A percentile compares a stretch with the other conserved stretches of the same genome.
These are phyloP conservation scores for Trypanosoma cruzi DNA, from an alignment of 208 protist genomes.

Conservation along the genomic window DNA sequence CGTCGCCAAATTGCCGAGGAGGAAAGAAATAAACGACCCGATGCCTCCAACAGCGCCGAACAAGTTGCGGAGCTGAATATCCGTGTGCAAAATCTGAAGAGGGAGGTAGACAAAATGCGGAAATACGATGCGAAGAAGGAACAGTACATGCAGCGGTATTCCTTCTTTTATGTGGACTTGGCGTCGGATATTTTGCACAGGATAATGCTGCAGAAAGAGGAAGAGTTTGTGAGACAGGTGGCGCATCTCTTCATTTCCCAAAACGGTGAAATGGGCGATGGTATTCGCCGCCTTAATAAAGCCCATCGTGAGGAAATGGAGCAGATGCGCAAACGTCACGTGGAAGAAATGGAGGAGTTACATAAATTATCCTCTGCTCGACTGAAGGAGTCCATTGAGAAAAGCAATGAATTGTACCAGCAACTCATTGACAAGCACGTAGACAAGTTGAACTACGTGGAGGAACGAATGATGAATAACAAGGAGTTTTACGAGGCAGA, in stretches of 20 bases:
- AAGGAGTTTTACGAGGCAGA: slow-evolving; percentile 54
- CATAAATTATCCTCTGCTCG: slow-evolving; percentile 3
- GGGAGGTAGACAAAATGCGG: slow-evolving; percentile 4
- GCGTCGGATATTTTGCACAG: slow-evolving; percentile 12
- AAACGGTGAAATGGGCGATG: neutral
- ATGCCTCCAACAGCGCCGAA: neutral
- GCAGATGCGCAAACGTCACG: slow-evolving; percentile 7
- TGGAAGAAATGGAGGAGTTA: slow-evolving; percentile 19
- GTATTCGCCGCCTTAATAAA: slow-evolving; percentile 9
- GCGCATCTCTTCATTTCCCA: neutral
- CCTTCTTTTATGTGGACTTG: slow-evolving; percentile 4
- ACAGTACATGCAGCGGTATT: neutral
- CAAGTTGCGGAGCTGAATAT: slow-evolving; percentile 6
- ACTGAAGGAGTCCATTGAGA: slow-evolving; percentile 26
- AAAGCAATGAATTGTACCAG: slow-evolving; percentile 20
- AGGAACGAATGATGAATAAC: slow-evolving; percentile 50
- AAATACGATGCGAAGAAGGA: slow-evolving; percentile 6
- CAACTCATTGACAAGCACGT: slow-evolving; percentile 28
- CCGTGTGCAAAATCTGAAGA: slow-evolving; percentile 17
- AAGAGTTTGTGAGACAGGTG: slow-evolving; percentile 8
- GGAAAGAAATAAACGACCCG: neutral
- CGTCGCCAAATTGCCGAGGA: neutral
- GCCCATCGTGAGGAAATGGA: slow-evolving; percentile 19
- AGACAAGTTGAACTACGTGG: slow-evolving; percentile 19
- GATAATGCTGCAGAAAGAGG: slow-evolving; percentile 22